These are phyloP conservation scores for Alternaria atra DNA, from an alignment of 2,329 filamentous ascomycete species.

Conservation along the genomic window DNA sequence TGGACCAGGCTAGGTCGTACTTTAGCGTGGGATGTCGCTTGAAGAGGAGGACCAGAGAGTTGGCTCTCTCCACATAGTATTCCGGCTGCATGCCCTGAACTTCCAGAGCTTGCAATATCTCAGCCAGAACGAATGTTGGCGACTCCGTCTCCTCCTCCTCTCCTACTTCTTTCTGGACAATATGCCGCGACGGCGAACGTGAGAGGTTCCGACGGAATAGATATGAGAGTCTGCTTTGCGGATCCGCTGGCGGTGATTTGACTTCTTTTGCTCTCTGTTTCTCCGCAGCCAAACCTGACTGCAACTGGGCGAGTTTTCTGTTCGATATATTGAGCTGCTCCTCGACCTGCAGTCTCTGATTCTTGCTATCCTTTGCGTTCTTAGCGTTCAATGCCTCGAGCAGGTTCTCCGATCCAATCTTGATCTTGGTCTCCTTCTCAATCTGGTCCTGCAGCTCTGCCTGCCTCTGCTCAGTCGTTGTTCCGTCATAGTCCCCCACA, in stretches of 20 bases:
- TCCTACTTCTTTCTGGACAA: slow-evolving; percentile 64
- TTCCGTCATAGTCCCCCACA: slow-evolving; percentile 69
- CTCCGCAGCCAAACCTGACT: slow-evolving; percentile 67
- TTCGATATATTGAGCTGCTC: slow-evolving; percentile 92
- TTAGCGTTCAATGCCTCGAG: slow-evolving; percentile 93
- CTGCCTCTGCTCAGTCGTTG: slow-evolving; percentile 75
- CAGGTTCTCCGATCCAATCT: slow-evolving; percentile 96
- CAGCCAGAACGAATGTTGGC: slow-evolving; percentile 88
- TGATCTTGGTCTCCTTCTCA: slow-evolving; percentile 97
- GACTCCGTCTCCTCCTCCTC: slow-evolving; percentile 79
- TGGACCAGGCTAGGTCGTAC: slow-evolving; percentile 94
- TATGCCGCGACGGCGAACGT: slow-evolving; percentile 60
- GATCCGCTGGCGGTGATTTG: slow-evolving; percentile 57
- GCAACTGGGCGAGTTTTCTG: slow-evolving; percentile 69
- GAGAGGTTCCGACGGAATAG: slow-evolving; percentile 66
- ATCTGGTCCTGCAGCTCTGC: slow-evolving; percentile 81
- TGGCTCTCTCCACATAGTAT: slow-evolving; percentile 93
- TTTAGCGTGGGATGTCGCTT: slow-evolving; percentile 92
- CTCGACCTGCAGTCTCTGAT: slow-evolving; percentile 65
- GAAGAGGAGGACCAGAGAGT: slow-evolving; percentile 94
- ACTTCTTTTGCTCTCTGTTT: slow-evolving; percentile 66
- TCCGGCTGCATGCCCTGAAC: slow-evolving; percentile 87
- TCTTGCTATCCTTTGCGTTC: slow-evolving; percentile 93
- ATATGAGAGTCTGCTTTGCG: slow-evolving; percentile 63
- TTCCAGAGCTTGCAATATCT: slow-evolving; percentile 90